A percentile compares a stretch with the other conserved stretches of the same genome.
phyloP scores from a whole-genome alignment of 2,329 filamentous ascomycete genomes.

The Diaporthe vaccinii region DNA sequence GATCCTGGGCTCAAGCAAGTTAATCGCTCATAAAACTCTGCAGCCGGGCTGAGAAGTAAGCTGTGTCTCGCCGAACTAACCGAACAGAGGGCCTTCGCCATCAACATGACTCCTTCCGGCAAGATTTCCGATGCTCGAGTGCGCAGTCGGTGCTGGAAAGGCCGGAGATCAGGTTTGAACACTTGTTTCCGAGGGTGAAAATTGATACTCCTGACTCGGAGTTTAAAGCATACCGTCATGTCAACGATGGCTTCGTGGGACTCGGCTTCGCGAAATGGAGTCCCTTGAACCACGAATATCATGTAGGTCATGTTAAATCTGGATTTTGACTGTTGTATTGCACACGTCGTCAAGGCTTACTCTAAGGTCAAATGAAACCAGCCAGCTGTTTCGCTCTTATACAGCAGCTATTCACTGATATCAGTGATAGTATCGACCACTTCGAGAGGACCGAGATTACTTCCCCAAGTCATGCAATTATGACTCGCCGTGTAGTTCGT shows the following conservation, averaged over 20 bases:
- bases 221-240: not conserved
- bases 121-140: not conserved
- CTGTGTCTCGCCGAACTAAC: not conserved
- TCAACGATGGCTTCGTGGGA: not conserved
- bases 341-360: not conserved
- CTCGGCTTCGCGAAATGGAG: not conserved
- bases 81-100: not conserved
- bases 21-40: not conserved
- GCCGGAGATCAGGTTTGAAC: not conserved
- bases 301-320: not conserved
- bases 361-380: not conserved
- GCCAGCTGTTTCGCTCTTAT: not conserved
- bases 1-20: not conserved
- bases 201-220: slow-evolving; percentile 1
- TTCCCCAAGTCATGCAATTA: not conserved
- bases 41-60: not conserved
- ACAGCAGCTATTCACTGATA: not conserved
- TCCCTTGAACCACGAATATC: not conserved
- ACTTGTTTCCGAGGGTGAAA: not conserved
- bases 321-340: not conserved
- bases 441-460: not conserved
- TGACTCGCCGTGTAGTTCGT: too few species aligned
- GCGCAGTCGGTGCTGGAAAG: not conserved
- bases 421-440: not conserved
- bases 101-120: slow-evolving; percentile 3